Conservation (phyloP, 768 basidiomycete species). For the Rhodotorula diobovata region DNA sequence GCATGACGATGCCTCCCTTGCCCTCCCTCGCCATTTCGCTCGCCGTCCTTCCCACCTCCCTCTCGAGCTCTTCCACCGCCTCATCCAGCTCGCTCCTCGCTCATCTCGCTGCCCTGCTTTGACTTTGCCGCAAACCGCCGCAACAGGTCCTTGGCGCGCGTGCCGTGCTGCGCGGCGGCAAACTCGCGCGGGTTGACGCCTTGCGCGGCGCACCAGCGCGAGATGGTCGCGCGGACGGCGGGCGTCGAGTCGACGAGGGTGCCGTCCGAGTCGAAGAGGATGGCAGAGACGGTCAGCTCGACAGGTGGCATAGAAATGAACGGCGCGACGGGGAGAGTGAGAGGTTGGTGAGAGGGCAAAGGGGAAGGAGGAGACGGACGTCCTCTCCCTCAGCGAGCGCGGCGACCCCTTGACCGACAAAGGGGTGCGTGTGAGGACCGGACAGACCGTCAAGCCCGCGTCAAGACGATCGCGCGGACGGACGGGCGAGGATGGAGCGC, state of each 20-base stretch:
- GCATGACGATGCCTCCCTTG: not conserved
- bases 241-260: conserved; percentile 17
- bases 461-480: no score
- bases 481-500: no score
- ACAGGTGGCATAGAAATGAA: not conserved
- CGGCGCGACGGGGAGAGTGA: no score
- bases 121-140: not conserved
- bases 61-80: not conserved
- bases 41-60: not conserved
- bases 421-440: no score
- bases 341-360: no score
- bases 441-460: no score
- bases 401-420: no score
- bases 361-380: no score
- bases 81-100: not conserved
- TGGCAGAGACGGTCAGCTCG: conserved; percentile 1
- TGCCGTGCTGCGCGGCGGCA: conserved; percentile 8
- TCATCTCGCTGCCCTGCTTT: not conserved
- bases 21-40: not conserved
- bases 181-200: conserved; percentile 3
- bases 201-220: not conserved
- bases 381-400: no score
- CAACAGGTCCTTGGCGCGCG: not conserved
- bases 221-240: not conserved
- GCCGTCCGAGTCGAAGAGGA: conserved; percentile 20